Evolutionary conservation across 495 filamentous ascomycete genomes (phyloP).

Genomic region (Achaetomiella virescens): DNA sequence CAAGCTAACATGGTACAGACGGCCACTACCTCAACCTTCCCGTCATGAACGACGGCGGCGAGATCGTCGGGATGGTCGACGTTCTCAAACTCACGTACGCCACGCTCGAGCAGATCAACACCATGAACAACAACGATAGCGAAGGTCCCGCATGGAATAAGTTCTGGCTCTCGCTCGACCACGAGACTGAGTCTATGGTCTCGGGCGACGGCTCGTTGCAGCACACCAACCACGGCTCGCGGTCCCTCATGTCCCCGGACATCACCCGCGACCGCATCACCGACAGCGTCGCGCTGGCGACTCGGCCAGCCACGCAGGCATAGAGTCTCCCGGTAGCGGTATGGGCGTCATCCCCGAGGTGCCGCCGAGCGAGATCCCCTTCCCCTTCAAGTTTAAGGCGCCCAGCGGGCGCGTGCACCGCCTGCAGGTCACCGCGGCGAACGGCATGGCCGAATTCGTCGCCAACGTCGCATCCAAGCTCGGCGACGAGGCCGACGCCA

Average conservation of each 20-base stretch:
- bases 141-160: constrained; percentile 99
- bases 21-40: constrained; percentile 97
- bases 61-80: constrained; percentile 99
- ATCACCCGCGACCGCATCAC: constrained; percentile 51
- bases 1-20: constrained; percentile 48
- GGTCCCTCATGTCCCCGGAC: constrained; percentile 69
- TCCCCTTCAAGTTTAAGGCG: constrained; percentile 99
- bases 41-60: constrained; percentile 94
- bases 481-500: constrained; percentile 74
- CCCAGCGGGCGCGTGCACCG: constrained; percentile 93
- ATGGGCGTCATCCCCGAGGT: constrained; percentile 36
- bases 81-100: constrained; percentile 97
- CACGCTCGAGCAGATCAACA: constrained; percentile 87
- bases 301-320: constrained; percentile 86
- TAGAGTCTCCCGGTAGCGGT: constrained; percentile 65
- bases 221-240: constrained; percentile 41
- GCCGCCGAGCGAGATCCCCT: constrained; percentile 63
- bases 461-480: constrained; percentile 76
- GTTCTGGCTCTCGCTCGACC: constrained; percentile 96
- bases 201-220: constrained; percentile 70
- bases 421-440: constrained; percentile 72
- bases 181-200: constrained; percentile 93
- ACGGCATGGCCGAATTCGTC: constrained; percentile 78
- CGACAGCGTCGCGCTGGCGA: constrained; percentile 83
- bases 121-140: constrained; percentile 65